Conservation (phyloP, 768 basidiomycete species). For the Wakefieldia striispora region DNA sequence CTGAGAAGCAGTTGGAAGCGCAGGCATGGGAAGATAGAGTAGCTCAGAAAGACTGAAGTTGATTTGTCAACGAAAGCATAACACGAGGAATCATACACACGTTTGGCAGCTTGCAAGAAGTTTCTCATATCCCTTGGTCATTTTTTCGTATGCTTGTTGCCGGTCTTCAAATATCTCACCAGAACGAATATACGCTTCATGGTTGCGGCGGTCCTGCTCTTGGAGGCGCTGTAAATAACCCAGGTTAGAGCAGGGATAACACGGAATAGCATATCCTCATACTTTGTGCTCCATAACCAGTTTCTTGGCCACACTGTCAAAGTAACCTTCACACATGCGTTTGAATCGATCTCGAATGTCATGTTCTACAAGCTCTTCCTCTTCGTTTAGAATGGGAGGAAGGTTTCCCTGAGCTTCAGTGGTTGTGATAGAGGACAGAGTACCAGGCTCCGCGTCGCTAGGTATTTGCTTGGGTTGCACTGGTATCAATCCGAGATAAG, state of each 20-base stretch:
- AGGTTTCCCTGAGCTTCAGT: slow-evolving; percentile 37
- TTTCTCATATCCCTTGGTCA: slow-evolving; percentile 95
- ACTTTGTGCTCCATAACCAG: slow-evolving; percentile 90
- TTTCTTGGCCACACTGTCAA: slow-evolving; percentile 88
- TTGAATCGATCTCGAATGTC: slow-evolving; percentile 88
- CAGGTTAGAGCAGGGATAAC: background rate
- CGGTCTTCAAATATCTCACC: slow-evolving; percentile 99
- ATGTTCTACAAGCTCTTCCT: slow-evolving; percentile 77
- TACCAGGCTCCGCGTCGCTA: slow-evolving; percentile 52
- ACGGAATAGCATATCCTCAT: slow-evolving; percentile 16
- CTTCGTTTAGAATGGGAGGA: slow-evolving; percentile 45
- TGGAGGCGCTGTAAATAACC: slow-evolving; percentile 68
- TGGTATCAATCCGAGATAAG: slow-evolving; percentile 79
- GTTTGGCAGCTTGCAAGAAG: slow-evolving; percentile 84
- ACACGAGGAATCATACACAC: slow-evolving; percentile 41
- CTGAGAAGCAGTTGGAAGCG: slow-evolving; percentile 78
- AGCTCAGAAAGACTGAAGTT: slow-evolving; percentile 78
- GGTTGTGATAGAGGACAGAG: slow-evolving; percentile 42
- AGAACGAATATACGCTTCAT: slow-evolving; percentile 98
- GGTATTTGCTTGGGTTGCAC: slow-evolving; percentile 59
- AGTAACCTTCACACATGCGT: slow-evolving; percentile 92
- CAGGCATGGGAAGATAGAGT: slow-evolving; percentile 78
- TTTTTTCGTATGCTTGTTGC: slow-evolving; percentile 98
- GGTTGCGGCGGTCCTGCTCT: slow-evolving; percentile 95
- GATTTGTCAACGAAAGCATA: slow-evolving; percentile 9